Evolutionary conservation across 768 basidiomycete species (phyloP), one percentile per base, ranked within the genome.

Genomic region (Termitomyces sp.): DNA sequence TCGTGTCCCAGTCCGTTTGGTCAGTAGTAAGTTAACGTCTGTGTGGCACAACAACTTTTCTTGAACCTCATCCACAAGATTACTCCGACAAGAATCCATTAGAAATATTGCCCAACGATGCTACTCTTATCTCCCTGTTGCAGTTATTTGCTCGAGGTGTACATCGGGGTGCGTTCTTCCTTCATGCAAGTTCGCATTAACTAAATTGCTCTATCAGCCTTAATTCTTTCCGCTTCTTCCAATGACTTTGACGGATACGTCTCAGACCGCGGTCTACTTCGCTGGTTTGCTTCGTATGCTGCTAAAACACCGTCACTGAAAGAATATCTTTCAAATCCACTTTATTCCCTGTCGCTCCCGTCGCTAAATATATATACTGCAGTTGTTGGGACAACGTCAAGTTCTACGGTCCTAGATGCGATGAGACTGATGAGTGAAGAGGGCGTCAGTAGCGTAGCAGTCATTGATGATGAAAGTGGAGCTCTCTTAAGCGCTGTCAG

Each of bases 361-460:
- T 90, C 85, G 5, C 70, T 90, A 5, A 78, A 85, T 60, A 74
- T 89, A 38, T 81, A 85, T 63, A 65, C 76, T 1, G 79, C 84
- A 1, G 85, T 92, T 18, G 75, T 92, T 9, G 81, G 88, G 7
- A 73, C 84, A 5, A 77, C 78, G 5, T 83, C 87, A 45, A 77
- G 75, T 16, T 81, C 82, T 2, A 79, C 79, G 20, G 86, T 92
- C 26, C 73, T 92, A 51, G 87, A 90, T 67, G 90, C 90, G 5
- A 93, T 93, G 91, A 83, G 77, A 58, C 74, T 88, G 30, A 92
- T 93, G 90, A 90, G 88, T 63, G 88, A 90, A 59, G 81, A 88
- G 65, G 91, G 91, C 24, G 89, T 93, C 26, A 91, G 90, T 66
- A 91, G 87, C 63, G 77, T 92, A 46, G 91, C 90, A 16, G 86